Evolutionary conservation across 306 rosid species (phyloP).

Genomic region (Potentilla sterilis): DNA sequence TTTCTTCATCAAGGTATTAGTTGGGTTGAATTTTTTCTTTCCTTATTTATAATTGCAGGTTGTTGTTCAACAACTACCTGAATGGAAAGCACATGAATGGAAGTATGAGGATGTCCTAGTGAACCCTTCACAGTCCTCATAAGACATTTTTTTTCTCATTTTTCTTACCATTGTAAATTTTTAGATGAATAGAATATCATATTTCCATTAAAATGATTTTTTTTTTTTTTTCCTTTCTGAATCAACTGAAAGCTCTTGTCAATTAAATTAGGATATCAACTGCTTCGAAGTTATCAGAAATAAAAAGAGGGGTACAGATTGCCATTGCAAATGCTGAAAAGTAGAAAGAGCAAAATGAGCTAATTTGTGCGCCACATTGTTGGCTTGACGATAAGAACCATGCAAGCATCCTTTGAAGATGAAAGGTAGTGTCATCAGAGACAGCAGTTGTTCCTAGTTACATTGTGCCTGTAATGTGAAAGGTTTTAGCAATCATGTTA

Average conservation of each 20-base stretch:
- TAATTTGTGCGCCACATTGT: background rate
- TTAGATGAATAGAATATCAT: background rate
- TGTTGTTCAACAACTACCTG: conserved; percentile 80
- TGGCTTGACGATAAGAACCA: too few species aligned
- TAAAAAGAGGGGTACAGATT: background rate
- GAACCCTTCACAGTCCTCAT: conserved; percentile 31
- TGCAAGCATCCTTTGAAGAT: background rate
- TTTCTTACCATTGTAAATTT: conserved; percentile 5
- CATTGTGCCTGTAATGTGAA: too few species aligned
- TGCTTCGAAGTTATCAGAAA: background rate
- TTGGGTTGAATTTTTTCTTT: conserved; percentile 5
- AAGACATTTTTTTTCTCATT: conserved; percentile 6
- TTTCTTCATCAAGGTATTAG: background rate
- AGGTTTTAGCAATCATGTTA: background rate
- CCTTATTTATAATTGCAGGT: conserved; percentile 43
- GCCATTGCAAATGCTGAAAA: background rate
- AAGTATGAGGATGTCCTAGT: conserved; percentile 35
- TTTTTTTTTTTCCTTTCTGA: too few species aligned
- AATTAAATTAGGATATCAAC: background rate
- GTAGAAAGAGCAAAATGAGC: background rate
- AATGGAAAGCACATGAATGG: conserved; percentile 96
- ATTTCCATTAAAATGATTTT: background rate
- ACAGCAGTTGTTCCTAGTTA: background rate
- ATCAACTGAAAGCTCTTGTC: background rate
- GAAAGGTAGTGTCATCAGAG: background rate